Evolutionary conservation across 371 early-diverging fungal species (phyloP), one percentile per base, ranked within the genome.

Genomic region (Saksenaea oblongispora): DNA sequence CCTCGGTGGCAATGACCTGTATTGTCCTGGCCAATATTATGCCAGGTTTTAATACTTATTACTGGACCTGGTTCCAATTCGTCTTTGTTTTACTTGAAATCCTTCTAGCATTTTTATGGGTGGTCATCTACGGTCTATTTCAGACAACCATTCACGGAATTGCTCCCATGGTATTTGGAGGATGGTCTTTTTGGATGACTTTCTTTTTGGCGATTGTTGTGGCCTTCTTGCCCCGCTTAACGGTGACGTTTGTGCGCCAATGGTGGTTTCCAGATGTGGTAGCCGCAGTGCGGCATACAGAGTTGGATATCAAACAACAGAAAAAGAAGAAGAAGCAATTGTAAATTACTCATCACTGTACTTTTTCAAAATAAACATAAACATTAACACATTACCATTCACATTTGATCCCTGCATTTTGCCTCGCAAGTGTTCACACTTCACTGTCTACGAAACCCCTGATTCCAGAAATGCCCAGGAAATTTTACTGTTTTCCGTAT

Each of bases 31-130:
- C 91, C 39, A 94, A 92, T 58, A 55, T 93, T 0, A 85, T 87
- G 67, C 86, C 90, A 27, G 89, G 83, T 1, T 79, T 92, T 59
- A 89, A 89, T 64, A 87, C 91, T 0, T 85, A 83, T 41, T 84
- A 86, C 61, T 94, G 94, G 93, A 89, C 88, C 1, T 92, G 88
- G 86, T 69, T 91, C 58, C 83, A 83, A 57, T 73, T 75, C 51
- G 63, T 85, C 13, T 75, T 76, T 44, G 74, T 86, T 27, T 70
- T 69, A 34, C 58, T 78, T 15, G 86, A 84, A 55, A 70, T 89
- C 37, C 22, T 76, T 0, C 61, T 85, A 15, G 36, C 82, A 17
- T 77, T 81, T n/a, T 63, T 76, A 1, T 89, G 88, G 75, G 72
- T 90, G 0, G 54, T 85, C 5, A 62, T 85, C 10, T 93, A 90